Base-by-base conservation (phyloP, 768 basidiomycete genomes). In the Boletus sensibilis region DNA sequence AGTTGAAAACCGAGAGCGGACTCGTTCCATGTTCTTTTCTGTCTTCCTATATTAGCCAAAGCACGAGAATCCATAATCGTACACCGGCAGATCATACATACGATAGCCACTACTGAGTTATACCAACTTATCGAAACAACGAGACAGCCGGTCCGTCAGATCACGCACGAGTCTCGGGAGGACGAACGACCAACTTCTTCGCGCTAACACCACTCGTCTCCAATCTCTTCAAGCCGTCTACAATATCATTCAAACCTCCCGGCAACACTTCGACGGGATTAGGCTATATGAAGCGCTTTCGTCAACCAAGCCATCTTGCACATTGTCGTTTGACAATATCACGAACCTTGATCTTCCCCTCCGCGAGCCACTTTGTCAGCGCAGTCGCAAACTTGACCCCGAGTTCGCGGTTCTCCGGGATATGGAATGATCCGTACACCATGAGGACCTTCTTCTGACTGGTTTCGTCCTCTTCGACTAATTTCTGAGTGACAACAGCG, bases 251-350 rank as follows among this genome's bases (percentile, higher is more conserved):
- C 20, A 79, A 57, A 0, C 79, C 78, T 23, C 67, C 67, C 0
- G 73, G 66, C 14, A 80, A 56, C 14, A 77, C 67, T 52, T 79
- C 72, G 10, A 76, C 60, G n/a, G 65, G 50, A 42, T 71, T 74
- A 1, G 76, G 74, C 77, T 74, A 38, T 25, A 56, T 0, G 4
- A 16, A 2, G 9, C 1, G 1, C 33, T 9, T 25, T 29, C n/a
- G 21, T 56, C 51, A 55, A 16, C 20, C 25, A 39, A 20, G 4
- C 18, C 34, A 1, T 44, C 38, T 27, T 5, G 11, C 18, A 39
- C 29, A 5, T 12, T 13, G 3, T n/a, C 25, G 5, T 5, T 5
- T 2, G 13, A 41, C 34, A 14, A 20, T 18, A 18, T 27, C 23
- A 56, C 59, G 27, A 29, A 62, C 60, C 55, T 59, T 65, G 63